Percentiles rank a stretch among this genome's conserved stretches.
These are phyloP conservation scores for Xylaria sp. DNA, from an alignment of 2,329 filamentous ascomycete genomes.

Conservation along the genomic window DNA sequence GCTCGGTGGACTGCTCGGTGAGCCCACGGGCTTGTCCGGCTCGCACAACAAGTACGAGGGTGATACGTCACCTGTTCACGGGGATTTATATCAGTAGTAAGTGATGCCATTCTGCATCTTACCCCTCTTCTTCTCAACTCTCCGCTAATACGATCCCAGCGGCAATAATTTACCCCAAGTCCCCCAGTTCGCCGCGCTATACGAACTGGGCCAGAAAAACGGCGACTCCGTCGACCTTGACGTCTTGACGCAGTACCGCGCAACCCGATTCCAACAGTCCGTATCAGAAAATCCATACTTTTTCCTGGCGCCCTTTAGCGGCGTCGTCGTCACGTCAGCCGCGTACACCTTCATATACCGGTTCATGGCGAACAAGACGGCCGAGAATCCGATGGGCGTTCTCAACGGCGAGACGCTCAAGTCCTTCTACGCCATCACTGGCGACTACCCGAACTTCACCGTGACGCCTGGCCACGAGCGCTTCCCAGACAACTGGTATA, in stretches of 20 bases:
- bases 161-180: background rate
- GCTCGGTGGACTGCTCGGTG: constrained; percentile 20
- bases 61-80: constrained; percentile 18
- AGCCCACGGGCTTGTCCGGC: constrained; percentile 21
- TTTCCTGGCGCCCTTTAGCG: constrained; percentile 25
- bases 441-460: constrained; percentile 23
- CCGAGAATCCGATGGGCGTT: constrained; percentile 18
- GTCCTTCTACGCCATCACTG: constrained; percentile 27
- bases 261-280: background rate
- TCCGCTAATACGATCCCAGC: background rate
- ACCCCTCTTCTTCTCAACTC: background rate
- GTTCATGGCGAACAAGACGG: constrained; percentile 32
- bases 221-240: background rate
- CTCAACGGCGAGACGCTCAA: constrained; percentile 28
- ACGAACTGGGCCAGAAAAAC: constrained; percentile 1
- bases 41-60: constrained; percentile 29
- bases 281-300: background rate
- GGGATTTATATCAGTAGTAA: constrained; percentile 33
- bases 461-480: constrained; percentile 27
- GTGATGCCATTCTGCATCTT: background rate
- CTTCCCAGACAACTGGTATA: constrained; percentile 30
- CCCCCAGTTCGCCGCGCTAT: background rate
- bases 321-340: background rate
- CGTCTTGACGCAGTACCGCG: background rate
- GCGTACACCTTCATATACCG: constrained; percentile 30